phyloP scores from a whole-genome alignment of 2,329 filamentous ascomycete genomes.

The Neopestalotiopsis rosae region DNA sequence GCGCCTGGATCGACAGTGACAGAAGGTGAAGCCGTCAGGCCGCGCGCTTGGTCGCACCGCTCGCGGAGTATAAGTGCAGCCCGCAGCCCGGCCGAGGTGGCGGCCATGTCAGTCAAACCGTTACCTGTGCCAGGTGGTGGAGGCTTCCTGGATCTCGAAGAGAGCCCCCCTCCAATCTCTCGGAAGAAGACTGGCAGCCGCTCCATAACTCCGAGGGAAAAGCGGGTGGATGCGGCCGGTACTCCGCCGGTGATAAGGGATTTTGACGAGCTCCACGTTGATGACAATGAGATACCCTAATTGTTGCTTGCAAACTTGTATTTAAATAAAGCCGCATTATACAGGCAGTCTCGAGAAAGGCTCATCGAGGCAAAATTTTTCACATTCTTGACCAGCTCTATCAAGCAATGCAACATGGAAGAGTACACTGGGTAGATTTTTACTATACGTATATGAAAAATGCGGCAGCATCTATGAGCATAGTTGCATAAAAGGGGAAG shows the following conservation, averaged over 20 bases:
- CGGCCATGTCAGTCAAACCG: constrained; percentile 19
- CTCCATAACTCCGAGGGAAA: constrained; percentile 2
- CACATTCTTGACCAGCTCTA: no score
- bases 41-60: constrained; percentile 24
- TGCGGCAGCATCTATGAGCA: no score
- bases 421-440: no score
- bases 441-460: no score
- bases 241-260: constrained; percentile 32
- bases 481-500: no score
- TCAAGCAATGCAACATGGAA: no score
- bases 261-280: constrained; percentile 34
- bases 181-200: not conserved
- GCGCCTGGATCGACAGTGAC: constrained; percentile 23
- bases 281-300: constrained; percentile 24
- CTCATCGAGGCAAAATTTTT: no score
- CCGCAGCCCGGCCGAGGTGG: not conserved
- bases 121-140: constrained; percentile 25
- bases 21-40: constrained; percentile 7
- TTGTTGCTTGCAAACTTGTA: not conserved
- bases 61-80: constrained; percentile 27
- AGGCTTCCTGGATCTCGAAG: constrained; percentile 25
- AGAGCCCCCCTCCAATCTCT: constrained; percentile 22
- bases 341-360: no score
- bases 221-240: constrained; percentile 25
- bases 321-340: no score